phyloP scores from a whole-genome alignment of 805 yeast genomes.

The Teunomyces panamensis region DNA sequence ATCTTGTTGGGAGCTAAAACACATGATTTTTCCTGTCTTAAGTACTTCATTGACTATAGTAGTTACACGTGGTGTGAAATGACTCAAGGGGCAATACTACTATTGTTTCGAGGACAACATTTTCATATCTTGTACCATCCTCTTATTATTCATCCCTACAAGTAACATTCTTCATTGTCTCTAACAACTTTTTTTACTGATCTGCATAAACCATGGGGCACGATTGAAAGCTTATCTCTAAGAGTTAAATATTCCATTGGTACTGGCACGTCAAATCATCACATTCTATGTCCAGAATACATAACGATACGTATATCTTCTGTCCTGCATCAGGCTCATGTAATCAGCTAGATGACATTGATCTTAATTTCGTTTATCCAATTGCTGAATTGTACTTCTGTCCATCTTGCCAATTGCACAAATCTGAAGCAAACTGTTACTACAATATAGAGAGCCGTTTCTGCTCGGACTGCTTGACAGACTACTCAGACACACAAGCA shows the following conservation, averaged over 20 bases:
- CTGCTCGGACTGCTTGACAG: slow-evolving; percentile 37
- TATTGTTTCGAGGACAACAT: not conserved
- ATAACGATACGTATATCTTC: slow-evolving; percentile 19
- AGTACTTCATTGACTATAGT: not conserved
- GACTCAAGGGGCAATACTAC: not conserved
- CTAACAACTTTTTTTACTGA: no score
- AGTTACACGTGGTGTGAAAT: not conserved
- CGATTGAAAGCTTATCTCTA: not conserved
- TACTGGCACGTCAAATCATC: not conserved
- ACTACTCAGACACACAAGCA: slow-evolving; percentile 24
- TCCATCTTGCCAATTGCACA: slow-evolving; percentile 32
- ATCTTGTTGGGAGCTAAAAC: no score
- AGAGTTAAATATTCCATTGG: not conserved
- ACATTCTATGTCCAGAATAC: slow-evolving; percentile 20
- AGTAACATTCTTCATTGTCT: no score
- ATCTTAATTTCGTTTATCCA: slow-evolving; percentile 10
- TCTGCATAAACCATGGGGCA: no score
- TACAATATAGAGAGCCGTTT: slow-evolving; percentile 26
- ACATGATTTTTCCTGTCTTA: not conserved
- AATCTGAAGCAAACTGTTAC: slow-evolving; percentile 25
- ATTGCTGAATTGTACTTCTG: slow-evolving; percentile 33
- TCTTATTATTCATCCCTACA: no score
- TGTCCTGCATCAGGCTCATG: slow-evolving; percentile 13
- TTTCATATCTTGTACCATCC: no score
- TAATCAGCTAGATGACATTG: slow-evolving; percentile 6